A percentile compares a stretch with the other conserved stretches of the same genome.
These are phyloP conservation scores for Lactarius evosmus DNA, from an alignment of 768 basidiomycete genomes.

Conservation along the genomic window DNA sequence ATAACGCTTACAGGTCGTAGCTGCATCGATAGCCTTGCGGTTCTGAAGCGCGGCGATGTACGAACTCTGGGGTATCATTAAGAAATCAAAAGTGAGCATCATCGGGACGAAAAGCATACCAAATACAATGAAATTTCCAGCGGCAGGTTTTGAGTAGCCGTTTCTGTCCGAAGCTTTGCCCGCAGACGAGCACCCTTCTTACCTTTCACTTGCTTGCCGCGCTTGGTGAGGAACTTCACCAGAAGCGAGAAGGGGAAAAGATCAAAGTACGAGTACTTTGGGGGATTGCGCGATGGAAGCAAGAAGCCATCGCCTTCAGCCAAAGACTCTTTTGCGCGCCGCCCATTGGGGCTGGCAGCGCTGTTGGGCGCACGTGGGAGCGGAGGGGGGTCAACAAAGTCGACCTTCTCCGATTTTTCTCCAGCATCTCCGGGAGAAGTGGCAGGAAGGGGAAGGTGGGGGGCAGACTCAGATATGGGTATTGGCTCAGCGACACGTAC, in stretches of 20 bases:
- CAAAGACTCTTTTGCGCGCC: constrained; percentile 29
- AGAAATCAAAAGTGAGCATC: background rate
- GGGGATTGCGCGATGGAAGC: constrained; percentile 54
- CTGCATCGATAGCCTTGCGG: constrained; percentile 54
- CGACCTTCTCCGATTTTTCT: constrained; percentile 6
- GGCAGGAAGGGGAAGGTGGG: constrained; percentile 23
- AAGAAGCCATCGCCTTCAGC: constrained; percentile 45
- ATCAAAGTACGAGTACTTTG: constrained; percentile 58
- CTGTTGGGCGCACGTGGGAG: constrained; percentile 14
- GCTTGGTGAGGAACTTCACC: constrained; percentile 44
- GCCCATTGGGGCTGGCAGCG: background rate
- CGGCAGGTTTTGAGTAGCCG: constrained; percentile 56
- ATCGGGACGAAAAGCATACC: constrained; percentile 36
- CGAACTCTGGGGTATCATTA: constrained; percentile 51
- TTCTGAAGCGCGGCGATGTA: constrained; percentile 59
- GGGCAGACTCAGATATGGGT: constrained; percentile 9
- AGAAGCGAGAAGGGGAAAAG: constrained; percentile 68
- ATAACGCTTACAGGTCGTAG: constrained; percentile 53
- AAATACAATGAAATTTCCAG: constrained; percentile 68
- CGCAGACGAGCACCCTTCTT: constrained; percentile 56
- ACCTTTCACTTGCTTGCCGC: constrained; percentile 54
- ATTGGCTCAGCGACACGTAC: background rate
- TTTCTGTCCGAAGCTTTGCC: constrained; percentile 46
- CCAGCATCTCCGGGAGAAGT: constrained; percentile 14
- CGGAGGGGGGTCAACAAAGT: constrained; percentile 19